These are phyloP conservation scores for Pseudoscleropodium purum DNA, from an alignment of 225 moss, liverwort and hornwort genomes.

Conservation along the genomic window DNA sequence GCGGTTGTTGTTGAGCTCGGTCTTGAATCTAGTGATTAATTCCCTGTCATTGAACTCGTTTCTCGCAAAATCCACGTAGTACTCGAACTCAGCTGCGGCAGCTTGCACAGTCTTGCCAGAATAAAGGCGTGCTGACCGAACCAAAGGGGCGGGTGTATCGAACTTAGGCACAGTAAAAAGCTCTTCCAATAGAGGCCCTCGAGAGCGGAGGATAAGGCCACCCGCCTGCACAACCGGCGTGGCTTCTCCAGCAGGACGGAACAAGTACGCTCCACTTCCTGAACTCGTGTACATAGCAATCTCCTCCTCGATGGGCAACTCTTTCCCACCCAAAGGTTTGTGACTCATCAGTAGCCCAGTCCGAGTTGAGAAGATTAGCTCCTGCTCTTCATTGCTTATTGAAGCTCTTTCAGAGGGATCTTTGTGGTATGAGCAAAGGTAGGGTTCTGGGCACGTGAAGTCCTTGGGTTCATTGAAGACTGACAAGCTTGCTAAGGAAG, in stretches of 20 bases:
- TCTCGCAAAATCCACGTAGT: slow-evolving; percentile 51
- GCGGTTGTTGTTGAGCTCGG: slow-evolving; percentile 65
- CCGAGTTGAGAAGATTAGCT: slow-evolving; percentile 49
- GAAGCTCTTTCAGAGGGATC: slow-evolving; percentile 25
- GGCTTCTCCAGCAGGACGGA: slow-evolving; percentile 65
- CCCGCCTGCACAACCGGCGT: slow-evolving; percentile 59
- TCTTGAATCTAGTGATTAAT: slow-evolving; percentile 80
- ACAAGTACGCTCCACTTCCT: slow-evolving; percentile 88
- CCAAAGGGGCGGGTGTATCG: slow-evolving; percentile 33
- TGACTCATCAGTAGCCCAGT: slow-evolving; percentile 63
- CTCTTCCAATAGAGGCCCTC: slow-evolving; percentile 77
- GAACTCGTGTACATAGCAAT: slow-evolving; percentile 77
- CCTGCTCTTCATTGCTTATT: slow-evolving; percentile 56
- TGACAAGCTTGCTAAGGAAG: slow-evolving; percentile 46
- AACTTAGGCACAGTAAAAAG: slow-evolving; percentile 63
- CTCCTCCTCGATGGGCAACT: slow-evolving; percentile 56
- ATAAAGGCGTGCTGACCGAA: slow-evolving; percentile 76
- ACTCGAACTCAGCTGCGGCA: slow-evolving; percentile 77
- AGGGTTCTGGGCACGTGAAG: slow-evolving; percentile 68
- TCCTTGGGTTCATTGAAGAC: slow-evolving; percentile 53
- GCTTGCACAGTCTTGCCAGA: slow-evolving; percentile 66
- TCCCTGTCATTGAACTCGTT: slow-evolving; percentile 70
- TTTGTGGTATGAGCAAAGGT: slow-evolving; percentile 42
- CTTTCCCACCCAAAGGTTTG: slow-evolving; percentile 25
- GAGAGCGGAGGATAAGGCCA: slow-evolving; percentile 48